Conservation (phyloP, 495 filamentous ascomycete species). For the Aspergillus coremiiformis region DNA sequence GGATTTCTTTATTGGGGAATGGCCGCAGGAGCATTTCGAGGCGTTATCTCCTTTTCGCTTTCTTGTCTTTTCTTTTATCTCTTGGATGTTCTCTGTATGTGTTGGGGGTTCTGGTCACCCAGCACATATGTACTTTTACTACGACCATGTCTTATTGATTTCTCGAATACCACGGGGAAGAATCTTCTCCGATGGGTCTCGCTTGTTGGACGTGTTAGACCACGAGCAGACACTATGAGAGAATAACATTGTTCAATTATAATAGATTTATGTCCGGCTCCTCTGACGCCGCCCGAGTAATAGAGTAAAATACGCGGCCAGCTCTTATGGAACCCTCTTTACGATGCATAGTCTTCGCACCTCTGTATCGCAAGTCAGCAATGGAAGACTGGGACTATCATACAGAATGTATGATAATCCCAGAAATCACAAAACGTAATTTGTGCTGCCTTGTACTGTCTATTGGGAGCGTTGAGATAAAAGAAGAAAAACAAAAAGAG, state of each 20-base stretch:
- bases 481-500: conserved; percentile 27
- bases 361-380: conserved; percentile 78
- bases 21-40: conserved; percentile 35
- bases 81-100: conserved; percentile 16
- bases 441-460: conserved; percentile 80
- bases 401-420: conserved; percentile 62
- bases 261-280: conserved; percentile 57
- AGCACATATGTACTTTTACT: conserved; percentile 20
- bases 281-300: conserved; percentile 91
- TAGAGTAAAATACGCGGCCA: conserved; percentile 63
- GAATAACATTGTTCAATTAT: background rate
- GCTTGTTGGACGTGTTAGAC: background rate
- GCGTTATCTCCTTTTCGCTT: conserved; percentile 27
- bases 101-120: conserved; percentile 14
- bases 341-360: conserved; percentile 64
- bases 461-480: conserved; percentile 64
- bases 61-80: conserved; percentile 17
- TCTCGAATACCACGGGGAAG: conserved; percentile 13
- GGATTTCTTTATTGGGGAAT: conserved; percentile 18
- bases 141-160: conserved; percentile 13
- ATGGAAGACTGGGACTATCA: conserved; percentile 46
- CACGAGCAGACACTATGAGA: background rate
- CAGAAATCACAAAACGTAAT: conserved; percentile 36
- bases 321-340: conserved; percentile 77
- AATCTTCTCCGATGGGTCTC: background rate